Evolutionary conservation across 2,329 filamentous ascomycete genomes (phyloP).

Genomic region (Fusarium sp.): DNA sequence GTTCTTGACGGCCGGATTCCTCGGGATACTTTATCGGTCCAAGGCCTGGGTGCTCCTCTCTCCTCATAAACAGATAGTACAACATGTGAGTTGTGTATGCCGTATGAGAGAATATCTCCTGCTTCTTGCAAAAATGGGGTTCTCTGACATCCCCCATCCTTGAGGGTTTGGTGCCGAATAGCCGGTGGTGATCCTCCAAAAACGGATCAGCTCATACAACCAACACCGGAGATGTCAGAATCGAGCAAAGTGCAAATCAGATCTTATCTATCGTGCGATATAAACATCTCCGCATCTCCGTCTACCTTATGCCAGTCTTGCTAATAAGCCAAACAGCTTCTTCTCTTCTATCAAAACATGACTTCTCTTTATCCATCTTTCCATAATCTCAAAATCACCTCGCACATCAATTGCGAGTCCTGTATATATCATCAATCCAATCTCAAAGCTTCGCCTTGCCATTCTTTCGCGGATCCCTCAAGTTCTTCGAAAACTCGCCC

Average conservation of each 20-base stretch:
- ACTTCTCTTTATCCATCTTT: background rate
- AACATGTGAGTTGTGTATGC: background rate
- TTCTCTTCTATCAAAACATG: background rate
- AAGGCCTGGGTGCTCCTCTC: background rate
- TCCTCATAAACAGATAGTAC: background rate
- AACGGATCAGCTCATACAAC: conserved; percentile 14
- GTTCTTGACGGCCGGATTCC: conserved; percentile 6
- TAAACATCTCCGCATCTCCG: conserved; percentile 35
- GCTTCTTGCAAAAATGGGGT: background rate
- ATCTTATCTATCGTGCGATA: conserved; percentile 23
- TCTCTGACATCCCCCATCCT: background rate
- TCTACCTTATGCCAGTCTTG: background rate
- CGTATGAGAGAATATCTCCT: no score
- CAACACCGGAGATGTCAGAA: conserved; percentile 25
- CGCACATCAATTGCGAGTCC: background rate
- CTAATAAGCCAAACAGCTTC: conserved; percentile 16
- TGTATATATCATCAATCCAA: background rate
- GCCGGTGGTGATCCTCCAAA: background rate
- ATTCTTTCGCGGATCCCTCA: conserved; percentile 51
- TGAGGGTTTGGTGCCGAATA: background rate
- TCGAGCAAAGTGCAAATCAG: conserved; percentile 4
- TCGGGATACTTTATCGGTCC: conserved; percentile 7
- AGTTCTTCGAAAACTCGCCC: conserved; percentile 49
- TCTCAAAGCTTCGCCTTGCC: conserved; percentile 55
- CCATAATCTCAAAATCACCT: background rate